phyloP scores from a whole-genome alignment of 257 asterid species.

The Leptodermis oblonga region DNA sequence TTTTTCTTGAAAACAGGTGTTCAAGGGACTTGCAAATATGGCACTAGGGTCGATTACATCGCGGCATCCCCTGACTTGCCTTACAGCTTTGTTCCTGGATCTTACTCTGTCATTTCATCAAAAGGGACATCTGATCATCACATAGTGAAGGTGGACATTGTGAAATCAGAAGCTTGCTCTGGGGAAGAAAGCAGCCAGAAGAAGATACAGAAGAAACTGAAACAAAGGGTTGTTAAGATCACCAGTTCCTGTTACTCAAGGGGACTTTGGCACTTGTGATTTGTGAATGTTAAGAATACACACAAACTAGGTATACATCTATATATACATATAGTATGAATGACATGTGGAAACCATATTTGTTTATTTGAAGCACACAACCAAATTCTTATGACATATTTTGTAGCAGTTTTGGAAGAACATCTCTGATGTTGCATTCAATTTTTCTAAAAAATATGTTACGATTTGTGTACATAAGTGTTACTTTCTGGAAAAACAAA shows the following conservation, averaged over 20 bases:
- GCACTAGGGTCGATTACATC: constrained; percentile 85
- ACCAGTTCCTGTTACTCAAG: constrained; percentile 43
- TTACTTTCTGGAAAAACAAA: no score
- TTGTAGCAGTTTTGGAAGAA: no score
- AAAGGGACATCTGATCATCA: constrained; percentile 97
- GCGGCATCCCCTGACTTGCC: constrained; percentile 46
- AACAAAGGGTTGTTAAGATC: constrained; percentile 32
- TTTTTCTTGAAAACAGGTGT: constrained; percentile 49
- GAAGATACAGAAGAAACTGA: constrained; percentile 27
- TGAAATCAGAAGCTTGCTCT: constrained; percentile 34
- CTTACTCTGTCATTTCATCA: constrained; percentile 80
- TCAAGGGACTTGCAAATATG: constrained; percentile 93
- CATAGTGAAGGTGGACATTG: constrained; percentile 71
- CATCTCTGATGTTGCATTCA: no score
- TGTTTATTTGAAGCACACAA: no score
- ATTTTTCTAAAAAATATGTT: no score
- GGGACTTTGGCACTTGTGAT: constrained; percentile 22
- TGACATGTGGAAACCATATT: background rate
- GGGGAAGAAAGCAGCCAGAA: constrained; percentile 22
- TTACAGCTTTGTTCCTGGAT: constrained; percentile 73
- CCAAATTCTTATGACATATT: no score
- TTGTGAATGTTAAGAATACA: background rate
- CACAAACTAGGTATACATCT: background rate
- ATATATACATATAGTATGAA: background rate
- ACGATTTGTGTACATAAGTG: no score